Conservation (phyloP, 2,329 filamentous ascomycete genomes). For the Claviceps capensis region DNA sequence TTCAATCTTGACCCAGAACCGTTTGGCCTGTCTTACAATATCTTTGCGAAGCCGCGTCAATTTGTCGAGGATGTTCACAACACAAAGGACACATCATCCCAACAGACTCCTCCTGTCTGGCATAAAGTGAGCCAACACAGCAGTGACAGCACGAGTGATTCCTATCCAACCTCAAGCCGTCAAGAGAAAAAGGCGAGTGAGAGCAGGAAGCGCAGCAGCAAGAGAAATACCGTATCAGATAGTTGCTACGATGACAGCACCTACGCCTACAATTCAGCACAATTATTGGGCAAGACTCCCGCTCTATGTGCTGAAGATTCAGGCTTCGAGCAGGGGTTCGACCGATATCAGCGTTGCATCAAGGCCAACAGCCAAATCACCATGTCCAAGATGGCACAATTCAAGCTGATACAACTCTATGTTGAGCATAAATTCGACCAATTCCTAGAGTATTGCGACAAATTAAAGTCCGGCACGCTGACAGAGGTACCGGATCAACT, state of each 20-base stretch:
- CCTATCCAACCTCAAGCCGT: not conserved
- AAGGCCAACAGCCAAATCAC: too few species aligned
- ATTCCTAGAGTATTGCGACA: conserved; percentile 32
- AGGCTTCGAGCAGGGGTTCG: conserved; percentile 20
- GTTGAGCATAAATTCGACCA: conserved; percentile 26
- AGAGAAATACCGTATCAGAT: conserved; percentile 29
- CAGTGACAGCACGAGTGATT: too few species aligned
- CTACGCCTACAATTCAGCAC: conserved; percentile 34
- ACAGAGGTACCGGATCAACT: conserved; percentile 7
- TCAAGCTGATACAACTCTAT: conserved; percentile 19
- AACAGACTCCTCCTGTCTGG: conserved; percentile 29
- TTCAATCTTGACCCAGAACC: conserved; percentile 48
- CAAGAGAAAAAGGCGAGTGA: not conserved
- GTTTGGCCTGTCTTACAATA: conserved; percentile 50
- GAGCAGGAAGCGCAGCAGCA: conserved; percentile 12
- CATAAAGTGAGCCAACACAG: conserved; percentile 3
- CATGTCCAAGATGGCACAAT: too few species aligned
- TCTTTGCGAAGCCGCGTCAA: conserved; percentile 36
- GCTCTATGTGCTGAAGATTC: conserved; percentile 31
- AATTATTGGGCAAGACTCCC: conserved; percentile 31
- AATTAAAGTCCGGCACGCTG: conserved; percentile 9
- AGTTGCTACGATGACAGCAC: conserved; percentile 42
- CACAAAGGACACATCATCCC: conserved; percentile 37
- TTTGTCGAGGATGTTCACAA: conserved; percentile 22
- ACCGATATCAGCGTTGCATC: too few species aligned